Percentiles rank a stretch among this genome's conserved stretches.
Evolutionary conservation across 83 land plant genomes (phyloP).

Genomic region (Diphasiastrum complanatum): DNA sequence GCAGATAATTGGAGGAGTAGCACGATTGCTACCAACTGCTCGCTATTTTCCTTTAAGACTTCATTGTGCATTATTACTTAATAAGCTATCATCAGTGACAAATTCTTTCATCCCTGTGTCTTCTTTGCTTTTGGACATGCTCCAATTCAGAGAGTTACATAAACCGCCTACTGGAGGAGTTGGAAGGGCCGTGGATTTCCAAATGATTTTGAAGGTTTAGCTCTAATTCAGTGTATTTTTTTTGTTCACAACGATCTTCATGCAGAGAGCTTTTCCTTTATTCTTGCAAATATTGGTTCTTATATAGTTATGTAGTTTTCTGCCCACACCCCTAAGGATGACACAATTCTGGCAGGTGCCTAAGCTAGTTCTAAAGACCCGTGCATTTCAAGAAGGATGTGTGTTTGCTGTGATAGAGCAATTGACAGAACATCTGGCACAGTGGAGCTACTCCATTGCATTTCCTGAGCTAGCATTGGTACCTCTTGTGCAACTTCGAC

Average conservation of each 20-base stretch:
- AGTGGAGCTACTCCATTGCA: constrained; percentile 80
- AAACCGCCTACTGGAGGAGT: constrained; percentile 38
- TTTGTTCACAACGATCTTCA: not conserved
- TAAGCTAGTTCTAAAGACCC: constrained; percentile 52
- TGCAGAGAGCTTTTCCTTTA: not conserved
- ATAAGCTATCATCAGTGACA: constrained; percentile 62
- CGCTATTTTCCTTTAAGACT: constrained; percentile 77
- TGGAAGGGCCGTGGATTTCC: constrained; percentile 44
- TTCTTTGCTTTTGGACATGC: constrained; percentile 50
- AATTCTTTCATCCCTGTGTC: constrained; percentile 73
- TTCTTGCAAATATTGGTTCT: not conserved
- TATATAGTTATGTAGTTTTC: constrained; percentile 6
- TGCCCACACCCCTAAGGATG: not conserved
- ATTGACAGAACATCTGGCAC: constrained; percentile 64
- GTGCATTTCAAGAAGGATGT: constrained; percentile 65
- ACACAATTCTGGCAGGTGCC: constrained; percentile 63
- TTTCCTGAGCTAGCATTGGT: constrained; percentile 80
- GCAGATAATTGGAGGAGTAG: constrained; percentile 72
- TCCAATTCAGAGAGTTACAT: constrained; percentile 57
- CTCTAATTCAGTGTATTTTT: not conserved
- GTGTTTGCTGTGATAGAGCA: constrained; percentile 57
- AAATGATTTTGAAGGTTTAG: constrained; percentile 62
- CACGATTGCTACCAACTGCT: constrained; percentile 62
- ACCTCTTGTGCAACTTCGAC: constrained; percentile 58
- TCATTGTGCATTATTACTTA: constrained; percentile 65